phyloP scores from a whole-genome alignment of 306 rosid genomes.

The Vigna trinervia region DNA sequence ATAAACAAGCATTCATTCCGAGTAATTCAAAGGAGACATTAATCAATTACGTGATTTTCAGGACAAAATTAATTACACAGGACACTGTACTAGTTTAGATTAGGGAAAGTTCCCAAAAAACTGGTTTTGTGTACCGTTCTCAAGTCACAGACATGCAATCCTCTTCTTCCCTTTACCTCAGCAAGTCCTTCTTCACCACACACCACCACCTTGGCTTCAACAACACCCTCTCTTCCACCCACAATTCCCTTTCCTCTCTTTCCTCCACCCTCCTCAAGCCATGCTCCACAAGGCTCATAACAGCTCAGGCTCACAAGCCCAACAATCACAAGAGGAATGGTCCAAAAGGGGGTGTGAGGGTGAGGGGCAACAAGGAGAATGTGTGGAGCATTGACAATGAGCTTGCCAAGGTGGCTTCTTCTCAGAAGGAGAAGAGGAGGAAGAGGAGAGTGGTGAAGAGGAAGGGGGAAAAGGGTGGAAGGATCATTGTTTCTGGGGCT shows the following conservation, averaged over 20 bases:
- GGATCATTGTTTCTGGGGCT: conserved; percentile 71
- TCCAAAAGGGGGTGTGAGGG: conserved; percentile 36
- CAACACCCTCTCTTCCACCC: conserved; percentile 51
- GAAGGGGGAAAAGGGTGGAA: conserved; percentile 54
- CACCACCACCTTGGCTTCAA: conserved; percentile 49
- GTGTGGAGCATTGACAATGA: conserved; percentile 93
- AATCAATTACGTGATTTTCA: no score
- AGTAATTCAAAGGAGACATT: no score
- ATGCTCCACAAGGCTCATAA: conserved; percentile 46
- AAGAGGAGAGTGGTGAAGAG: conserved; percentile 55
- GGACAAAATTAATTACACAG: no score
- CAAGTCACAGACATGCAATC: conserved; percentile 53
- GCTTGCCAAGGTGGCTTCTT: conserved; percentile 49
- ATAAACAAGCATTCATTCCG: no score
- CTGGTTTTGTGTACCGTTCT: neutral
- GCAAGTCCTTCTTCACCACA: conserved; percentile 42
- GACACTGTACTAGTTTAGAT: neutral
- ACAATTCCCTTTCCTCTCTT: conserved; percentile 47
- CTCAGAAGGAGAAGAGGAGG: conserved; percentile 51
- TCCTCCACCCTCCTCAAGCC: neutral
- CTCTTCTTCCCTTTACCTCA: conserved; percentile 47
- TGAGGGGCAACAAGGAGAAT: conserved; percentile 77
- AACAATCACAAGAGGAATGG: conserved; percentile 36
- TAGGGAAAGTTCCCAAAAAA: neutral
- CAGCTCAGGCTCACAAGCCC: conserved; percentile 52